A percentile compares a stretch with the other conserved stretches of the same genome.
phyloP scores from a whole-genome alignment of 2,329 filamentous ascomycete genomes.

The Penicillium sp. region DNA sequence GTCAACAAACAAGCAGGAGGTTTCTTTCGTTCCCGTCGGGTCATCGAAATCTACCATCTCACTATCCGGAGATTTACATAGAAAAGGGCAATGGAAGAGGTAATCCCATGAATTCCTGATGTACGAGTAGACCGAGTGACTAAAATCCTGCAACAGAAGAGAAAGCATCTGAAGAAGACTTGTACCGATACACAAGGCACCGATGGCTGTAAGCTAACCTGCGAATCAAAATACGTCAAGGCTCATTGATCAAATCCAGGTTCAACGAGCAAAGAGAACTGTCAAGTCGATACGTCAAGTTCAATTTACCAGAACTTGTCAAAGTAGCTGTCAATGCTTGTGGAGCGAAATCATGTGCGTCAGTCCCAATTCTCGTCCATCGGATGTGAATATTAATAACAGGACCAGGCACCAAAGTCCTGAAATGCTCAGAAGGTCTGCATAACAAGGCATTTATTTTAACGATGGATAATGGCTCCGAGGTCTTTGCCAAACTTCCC shows the following conservation, averaged over 20 bases:
- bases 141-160: too few species aligned
- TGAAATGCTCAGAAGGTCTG: constrained; percentile 30
- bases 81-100: too few species aligned
- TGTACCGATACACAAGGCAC: constrained; percentile 18
- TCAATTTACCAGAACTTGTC: constrained; percentile 25
- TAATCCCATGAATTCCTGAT: too few species aligned
- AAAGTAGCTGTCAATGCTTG: constrained; percentile 22
- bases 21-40: too few species aligned
- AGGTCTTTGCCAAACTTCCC: constrained; percentile 27
- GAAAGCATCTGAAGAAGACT: constrained; percentile 10
- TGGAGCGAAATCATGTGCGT: constrained; percentile 25
- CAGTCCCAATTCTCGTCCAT: neutral
- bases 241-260: constrained; percentile 10
- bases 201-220: constrained; percentile 16
- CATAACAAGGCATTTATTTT: constrained; percentile 36
- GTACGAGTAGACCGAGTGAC: too few species aligned
- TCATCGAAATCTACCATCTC: too few species aligned
- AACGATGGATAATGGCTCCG: constrained; percentile 27
- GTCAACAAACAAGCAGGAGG: too few species aligned
- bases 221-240: neutral
- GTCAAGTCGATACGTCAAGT: constrained; percentile 25
- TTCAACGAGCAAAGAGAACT: constrained; percentile 28
- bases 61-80: too few species aligned
- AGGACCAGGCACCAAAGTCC: constrained; percentile 26
- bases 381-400: neutral